Base-by-base conservation (phyloP, 2,329 filamentous ascomycete species). In the Alternaria sp. region DNA sequence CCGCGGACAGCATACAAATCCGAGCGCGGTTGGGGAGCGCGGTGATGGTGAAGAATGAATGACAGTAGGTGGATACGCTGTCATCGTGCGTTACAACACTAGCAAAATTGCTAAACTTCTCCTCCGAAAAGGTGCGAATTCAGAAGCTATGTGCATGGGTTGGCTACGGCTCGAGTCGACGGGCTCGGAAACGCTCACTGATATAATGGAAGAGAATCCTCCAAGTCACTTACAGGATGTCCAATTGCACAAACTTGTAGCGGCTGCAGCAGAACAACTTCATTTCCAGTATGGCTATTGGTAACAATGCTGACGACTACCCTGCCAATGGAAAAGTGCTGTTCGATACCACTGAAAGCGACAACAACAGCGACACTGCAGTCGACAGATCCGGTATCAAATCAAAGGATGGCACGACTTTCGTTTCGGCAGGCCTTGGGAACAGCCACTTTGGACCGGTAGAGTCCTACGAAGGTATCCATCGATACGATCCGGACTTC, bases 401-500 rank as follows among this genome's bases (percentile, higher is more conserved):
- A 17, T 39, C 58, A 48, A 60, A 59, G 39, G 60, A 72, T 24
- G 70, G 70, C 6, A 68, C 69, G 26, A 74, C 78, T 42, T 81
- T 80, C 61, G 72, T 65, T 23, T 67, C 68, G 3, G 56, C 66
- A n/a, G 78, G 76, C 2, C 61, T 80, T 11, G 71, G 74, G 3
- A 62, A 73, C 28, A 54, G 60, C 13, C 73, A 74, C 34, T 85
- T 85, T 63, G 79, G 80, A 58, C 84, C 84, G 0, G 82, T 85
- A n/a, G 79, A 80, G 2, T 74, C 74, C 6, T 89, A 88, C 65
- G 86, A 89, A 66, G 85, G 85, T 3, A 73, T 79, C 8, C 86
- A 88, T 72, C 80, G 85, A 49, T 88, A 83, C 68, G 85, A 88
- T 63, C 85, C 85, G 0, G 70, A 78, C 1, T 85, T 83, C 44